These are phyloP conservation scores for Dipodascus albidus DNA, from an alignment of 805 yeast species.

Conservation along the genomic window DNA sequence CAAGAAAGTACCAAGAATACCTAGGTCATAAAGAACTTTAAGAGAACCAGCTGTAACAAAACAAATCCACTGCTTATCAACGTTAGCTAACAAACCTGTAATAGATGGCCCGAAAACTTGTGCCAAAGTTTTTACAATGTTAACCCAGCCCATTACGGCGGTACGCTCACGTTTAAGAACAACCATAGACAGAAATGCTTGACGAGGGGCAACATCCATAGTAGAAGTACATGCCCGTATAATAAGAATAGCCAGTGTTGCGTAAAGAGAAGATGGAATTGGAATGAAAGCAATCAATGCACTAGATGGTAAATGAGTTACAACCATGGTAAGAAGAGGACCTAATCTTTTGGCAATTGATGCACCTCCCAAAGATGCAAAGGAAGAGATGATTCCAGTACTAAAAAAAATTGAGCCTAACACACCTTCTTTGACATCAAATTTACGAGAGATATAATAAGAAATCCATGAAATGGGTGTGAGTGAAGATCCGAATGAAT, in stretches of 20 bases:
- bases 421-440: slow-evolving; percentile 39
- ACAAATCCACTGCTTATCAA: slow-evolving; percentile 21
- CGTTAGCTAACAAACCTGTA: slow-evolving; percentile 58
- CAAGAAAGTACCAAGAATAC: slow-evolving; percentile 17
- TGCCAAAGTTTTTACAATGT: slow-evolving; percentile 73
- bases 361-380: slow-evolving; percentile 38
- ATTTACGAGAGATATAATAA: slow-evolving; percentile 55
- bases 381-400: slow-evolving; percentile 49
- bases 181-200: slow-evolving; percentile 59
- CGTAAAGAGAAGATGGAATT: slow-evolving; percentile 27
- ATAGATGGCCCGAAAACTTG: slow-evolving; percentile 67
- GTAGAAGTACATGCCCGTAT: slow-evolving; percentile 52
- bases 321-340: slow-evolving; percentile 63
- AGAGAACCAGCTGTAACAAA: slow-evolving; percentile 26
- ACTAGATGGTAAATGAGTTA: slow-evolving; percentile 70
- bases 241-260: slow-evolving; percentile 40
- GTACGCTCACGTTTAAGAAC: slow-evolving; percentile 57
- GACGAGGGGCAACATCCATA: slow-evolving; percentile 88
- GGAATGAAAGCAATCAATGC: slow-evolving; percentile 47
- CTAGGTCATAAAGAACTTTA: slow-evolving; percentile 26
- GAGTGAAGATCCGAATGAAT: slow-evolving; percentile 74
- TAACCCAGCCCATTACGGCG: slow-evolving; percentile 73
- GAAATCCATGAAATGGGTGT: slow-evolving; percentile 78
- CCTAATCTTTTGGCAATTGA: slow-evolving; percentile 47
- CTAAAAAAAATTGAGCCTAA: slow-evolving; percentile 60